Evolutionary conservation across 768 basidiomycete species (phyloP), one percentile per base, ranked within the genome.

Genomic region (Suillus lakei): DNA sequence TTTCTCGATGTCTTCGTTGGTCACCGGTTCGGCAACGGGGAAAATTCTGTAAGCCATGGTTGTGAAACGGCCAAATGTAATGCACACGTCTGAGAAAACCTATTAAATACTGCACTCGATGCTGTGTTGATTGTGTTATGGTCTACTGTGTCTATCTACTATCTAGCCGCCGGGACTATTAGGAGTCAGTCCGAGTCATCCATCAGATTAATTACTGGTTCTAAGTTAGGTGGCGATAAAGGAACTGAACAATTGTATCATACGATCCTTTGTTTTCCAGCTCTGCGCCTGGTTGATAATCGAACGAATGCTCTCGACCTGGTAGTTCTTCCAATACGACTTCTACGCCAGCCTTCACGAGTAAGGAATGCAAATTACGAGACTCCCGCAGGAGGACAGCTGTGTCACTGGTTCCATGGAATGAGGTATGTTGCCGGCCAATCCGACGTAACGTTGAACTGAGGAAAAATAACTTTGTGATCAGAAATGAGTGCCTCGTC

Each of bases 271-370:
- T 77, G 68, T 80, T 80, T 28, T 50, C 51, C 61, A 70, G 36
- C 36, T 76, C 78, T 6, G 83, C 84, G 26, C 72, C 72, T 18
- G 77, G 72, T 36, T 73, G 79, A 68, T 84, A 86, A 70, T 89
- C 88, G 66, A 88, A 89, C 0, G 83, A 82, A 69, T 89, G 88
- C 60, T 87, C 85, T 65, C 75, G 72, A 10, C 79, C 84, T 5
- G 81, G 77, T 21, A 84, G 71, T 18, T 81, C 75, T 23, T 76
- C 67, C 5, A 86, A 64, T 46, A 74, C 69, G 4, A 77, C 78
- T 1, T 68, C 62, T 2, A 84, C 82, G 2, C 81, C 79, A 2
- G 75, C 78, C 2, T 73, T 61, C 44, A 71, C 62, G 54, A 88
- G 75, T 60, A 81, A 69, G 0, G 63, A 59, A 15, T 74, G 66